Conservation (phyloP, 2,329 filamentous ascomycete species). For the Tolypocladium pustulatum region DNA sequence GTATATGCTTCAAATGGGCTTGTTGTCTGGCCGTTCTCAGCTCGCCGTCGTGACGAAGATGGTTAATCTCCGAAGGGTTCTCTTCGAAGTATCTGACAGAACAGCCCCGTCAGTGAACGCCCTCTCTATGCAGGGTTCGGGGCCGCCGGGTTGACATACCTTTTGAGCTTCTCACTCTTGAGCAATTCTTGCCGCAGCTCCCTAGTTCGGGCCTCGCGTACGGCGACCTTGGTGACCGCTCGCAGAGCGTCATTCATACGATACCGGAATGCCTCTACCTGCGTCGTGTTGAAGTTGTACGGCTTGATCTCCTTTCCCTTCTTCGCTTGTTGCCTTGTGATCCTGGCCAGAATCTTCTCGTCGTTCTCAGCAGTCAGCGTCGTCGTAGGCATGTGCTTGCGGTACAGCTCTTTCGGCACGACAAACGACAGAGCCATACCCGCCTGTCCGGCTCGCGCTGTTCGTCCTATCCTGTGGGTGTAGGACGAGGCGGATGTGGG, state of each 20-base stretch:
- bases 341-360: conserved; percentile 72
- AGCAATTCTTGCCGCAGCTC: conserved; percentile 84
- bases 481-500: conserved; percentile 83
- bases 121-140: background rate
- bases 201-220: conserved; percentile 79
- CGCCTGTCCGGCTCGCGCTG: conserved; percentile 78
- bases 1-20: conserved; percentile 85
- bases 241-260: conserved; percentile 87
- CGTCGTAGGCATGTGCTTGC: conserved; percentile 82
- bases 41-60: conserved; percentile 84
- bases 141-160: conserved; percentile 22
- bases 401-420: conserved; percentile 68
- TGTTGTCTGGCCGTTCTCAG: conserved; percentile 74
- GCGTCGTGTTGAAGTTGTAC: conserved; percentile 90
- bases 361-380: conserved; percentile 69
- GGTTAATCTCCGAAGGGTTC: conserved; percentile 79
- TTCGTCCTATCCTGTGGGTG: conserved; percentile 92
- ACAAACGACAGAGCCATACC: conserved; percentile 97
- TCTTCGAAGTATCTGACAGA: conserved; percentile 72
- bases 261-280: conserved; percentile 89
- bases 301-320: conserved; percentile 74
- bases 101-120: background rate
- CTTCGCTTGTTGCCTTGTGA: conserved; percentile 68
- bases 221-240: conserved; percentile 78
- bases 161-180: conserved; percentile 86